These are phyloP conservation scores for Suillus bovinus DNA, from an alignment of 768 basidiomycete species.

Conservation along the genomic window DNA sequence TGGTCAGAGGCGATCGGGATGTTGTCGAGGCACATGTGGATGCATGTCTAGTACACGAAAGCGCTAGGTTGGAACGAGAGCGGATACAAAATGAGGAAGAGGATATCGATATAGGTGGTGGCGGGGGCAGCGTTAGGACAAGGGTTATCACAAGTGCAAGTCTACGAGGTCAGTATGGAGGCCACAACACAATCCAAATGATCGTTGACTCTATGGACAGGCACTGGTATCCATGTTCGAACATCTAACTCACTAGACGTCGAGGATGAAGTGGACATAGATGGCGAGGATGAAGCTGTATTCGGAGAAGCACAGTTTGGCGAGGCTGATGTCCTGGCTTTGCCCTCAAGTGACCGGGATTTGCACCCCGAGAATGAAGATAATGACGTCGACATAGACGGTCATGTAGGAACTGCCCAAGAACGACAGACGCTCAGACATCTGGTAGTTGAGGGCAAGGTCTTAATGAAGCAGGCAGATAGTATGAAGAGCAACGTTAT, in stretches of 20 bases:
- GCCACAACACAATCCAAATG: slow-evolving; percentile 3
- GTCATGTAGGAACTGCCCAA: slow-evolving; percentile 13
- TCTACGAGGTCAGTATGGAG: slow-evolving; percentile 30
- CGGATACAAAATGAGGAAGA: slow-evolving; percentile 32
- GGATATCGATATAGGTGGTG: slow-evolving; percentile 37
- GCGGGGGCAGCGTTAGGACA: slow-evolving; percentile 47
- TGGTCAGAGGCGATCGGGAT: slow-evolving; percentile 65
- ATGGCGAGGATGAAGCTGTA: slow-evolving; percentile 67
- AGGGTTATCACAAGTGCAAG: slow-evolving; percentile 37
- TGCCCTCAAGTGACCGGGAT: slow-evolving; percentile 16
- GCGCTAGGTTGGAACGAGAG: slow-evolving; percentile 37
- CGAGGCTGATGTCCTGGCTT: slow-evolving; percentile 63
- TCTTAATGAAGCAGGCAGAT: slow-evolving; percentile 21
- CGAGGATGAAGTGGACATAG: slow-evolving; percentile 80
- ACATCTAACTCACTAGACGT: slow-evolving; percentile 58
- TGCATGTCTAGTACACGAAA: slow-evolving; percentile 67
- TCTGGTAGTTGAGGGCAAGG: slow-evolving; percentile 54
- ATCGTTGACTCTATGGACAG: slow-evolving; percentile 32
- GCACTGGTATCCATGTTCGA: slow-evolving; percentile 72
- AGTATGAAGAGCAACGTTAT: slow-evolving; percentile 41
- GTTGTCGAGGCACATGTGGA: slow-evolving; percentile 83
- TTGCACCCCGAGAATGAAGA: slow-evolving; percentile 43
- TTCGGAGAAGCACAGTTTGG: slow-evolving; percentile 79
- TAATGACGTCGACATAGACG: slow-evolving; percentile 40
- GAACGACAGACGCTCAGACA: slow-evolving; percentile 45